Evolutionary conservation across 208 protist genomes (phyloP), one percentile per base, ranked within the genome.

Genomic region (Trypanosoma vivax): DNA sequence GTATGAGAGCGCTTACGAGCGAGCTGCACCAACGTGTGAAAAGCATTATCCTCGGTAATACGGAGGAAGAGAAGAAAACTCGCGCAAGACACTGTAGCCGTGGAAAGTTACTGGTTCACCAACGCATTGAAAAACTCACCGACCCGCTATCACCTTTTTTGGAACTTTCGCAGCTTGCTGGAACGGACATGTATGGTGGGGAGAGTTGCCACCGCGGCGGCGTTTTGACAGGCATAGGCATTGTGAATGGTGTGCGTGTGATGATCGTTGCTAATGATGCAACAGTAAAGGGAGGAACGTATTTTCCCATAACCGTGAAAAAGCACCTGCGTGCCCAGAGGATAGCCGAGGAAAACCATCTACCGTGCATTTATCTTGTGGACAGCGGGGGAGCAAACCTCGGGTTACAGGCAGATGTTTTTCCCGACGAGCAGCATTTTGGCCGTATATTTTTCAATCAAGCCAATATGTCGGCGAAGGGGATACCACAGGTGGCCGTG

Each of bases 401-500:
- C 7, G 75, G 79, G 18, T 47, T 77, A 19, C 96, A 98, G 70
- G 83, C 76, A 19, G 92, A 97, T 25, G 91, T 95, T 24, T 98
- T 98, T 73, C 90, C 96, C 10, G 97, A 98, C 69, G 73, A 83
- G 40, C 83, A 97, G 39, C 97, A 99, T 59, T 99, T 99, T 79
- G 97, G 97, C 14, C 86, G 93, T 41, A 99, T 98, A 39, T 99
- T 99, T 67, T 98, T 80, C 72, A 99, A 99, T 70, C 96, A 99
- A 73, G 95, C 96, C 2, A 86, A 82, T 37, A 98, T 98, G 96
- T 96, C 90, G 18, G 54, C 83, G 10, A 70, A 82, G 50, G 64
- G 76, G 23, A 98, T 98, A 59, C 79, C 95, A 30, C 96, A 98
- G 69, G 95, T 97, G 61, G 95, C 96, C 0, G 88, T 98, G n/a